phyloP scores from a whole-genome alignment of 768 basidiomycete genomes.

The Trametes gibbosa region DNA sequence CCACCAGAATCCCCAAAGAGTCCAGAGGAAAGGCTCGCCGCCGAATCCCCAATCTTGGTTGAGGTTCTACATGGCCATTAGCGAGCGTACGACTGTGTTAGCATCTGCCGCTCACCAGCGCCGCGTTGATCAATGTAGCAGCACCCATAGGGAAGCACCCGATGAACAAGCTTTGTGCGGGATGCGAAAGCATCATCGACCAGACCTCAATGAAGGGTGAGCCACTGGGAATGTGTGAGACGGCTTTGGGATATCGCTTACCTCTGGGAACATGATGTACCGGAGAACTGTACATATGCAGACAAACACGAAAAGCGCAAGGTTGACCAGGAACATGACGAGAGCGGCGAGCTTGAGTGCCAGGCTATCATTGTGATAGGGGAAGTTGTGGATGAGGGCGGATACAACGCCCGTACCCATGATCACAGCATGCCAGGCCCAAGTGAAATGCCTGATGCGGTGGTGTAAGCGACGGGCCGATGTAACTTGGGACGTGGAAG shows the following conservation, averaged over 20 bases:
- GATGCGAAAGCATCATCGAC: slow-evolving; percentile 35
- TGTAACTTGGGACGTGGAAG: too few species aligned
- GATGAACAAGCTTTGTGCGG: slow-evolving; percentile 44
- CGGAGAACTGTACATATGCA: slow-evolving; percentile 31
- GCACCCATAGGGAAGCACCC: slow-evolving; percentile 46
- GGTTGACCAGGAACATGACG: slow-evolving; percentile 40
- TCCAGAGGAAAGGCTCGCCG: slow-evolving; percentile 36
- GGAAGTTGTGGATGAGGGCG: slow-evolving; percentile 40
- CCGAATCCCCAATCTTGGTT: slow-evolving; percentile 38
- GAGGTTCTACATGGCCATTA: slow-evolving; percentile 24
- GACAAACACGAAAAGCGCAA: slow-evolving; percentile 36
- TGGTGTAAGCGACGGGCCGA: background rate
- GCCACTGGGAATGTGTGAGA: background rate
- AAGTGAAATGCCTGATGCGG: slow-evolving; percentile 41
- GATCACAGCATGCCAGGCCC: slow-evolving; percentile 45
- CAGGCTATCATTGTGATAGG: slow-evolving; percentile 37
- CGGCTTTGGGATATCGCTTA: background rate
- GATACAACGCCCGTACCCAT: slow-evolving; percentile 47
- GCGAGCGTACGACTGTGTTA: background rate
- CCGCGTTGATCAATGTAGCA: slow-evolving; percentile 42
- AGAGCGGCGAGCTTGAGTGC: slow-evolving; percentile 36
- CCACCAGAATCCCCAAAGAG: slow-evolving; percentile 54
- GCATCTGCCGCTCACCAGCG: slow-evolving; percentile 30
- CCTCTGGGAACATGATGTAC: slow-evolving; percentile 34
- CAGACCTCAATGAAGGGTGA: slow-evolving; percentile 19